These are phyloP conservation scores for Apiospora malaysiana DNA, from an alignment of 2,329 filamentous ascomycete genomes.

Conservation along the genomic window DNA sequence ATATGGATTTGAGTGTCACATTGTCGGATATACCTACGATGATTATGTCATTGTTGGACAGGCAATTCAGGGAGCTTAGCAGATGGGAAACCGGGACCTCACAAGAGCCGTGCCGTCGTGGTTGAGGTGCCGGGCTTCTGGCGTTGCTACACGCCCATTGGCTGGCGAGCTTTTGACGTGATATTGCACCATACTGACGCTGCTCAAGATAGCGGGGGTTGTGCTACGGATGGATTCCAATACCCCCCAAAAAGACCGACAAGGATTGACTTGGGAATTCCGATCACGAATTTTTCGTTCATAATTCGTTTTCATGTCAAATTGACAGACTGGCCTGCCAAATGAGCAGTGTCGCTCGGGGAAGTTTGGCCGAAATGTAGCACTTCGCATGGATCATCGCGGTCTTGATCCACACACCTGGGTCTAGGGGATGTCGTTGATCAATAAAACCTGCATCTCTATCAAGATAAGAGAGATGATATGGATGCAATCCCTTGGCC, in stretches of 20 bases:
- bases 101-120: neutral
- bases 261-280: neutral
- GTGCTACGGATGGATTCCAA: neutral
- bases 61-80: too few species aligned
- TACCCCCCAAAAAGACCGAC: neutral
- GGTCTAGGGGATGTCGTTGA: neutral
- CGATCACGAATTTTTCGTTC: neutral
- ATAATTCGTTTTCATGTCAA: neutral
- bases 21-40: too few species aligned
- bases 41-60: too few species aligned
- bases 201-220: constrained; percentile 11
- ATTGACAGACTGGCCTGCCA: neutral
- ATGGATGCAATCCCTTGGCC: neutral
- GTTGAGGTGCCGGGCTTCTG: neutral
- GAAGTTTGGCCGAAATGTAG: neutral
- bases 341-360: neutral
- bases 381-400: neutral
- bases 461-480: constrained; percentile 1
- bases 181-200: constrained; percentile 27
- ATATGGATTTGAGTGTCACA: too few species aligned
- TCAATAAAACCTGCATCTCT: constrained; percentile 2
- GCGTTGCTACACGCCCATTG: neutral
- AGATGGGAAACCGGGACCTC: too few species aligned
- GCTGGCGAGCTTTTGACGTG: constrained; percentile 23
- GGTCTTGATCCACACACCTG: neutral